Base-by-base conservation (phyloP, 1,139 yeast genomes). In the Yamadazyma membranifaciens region DNA sequence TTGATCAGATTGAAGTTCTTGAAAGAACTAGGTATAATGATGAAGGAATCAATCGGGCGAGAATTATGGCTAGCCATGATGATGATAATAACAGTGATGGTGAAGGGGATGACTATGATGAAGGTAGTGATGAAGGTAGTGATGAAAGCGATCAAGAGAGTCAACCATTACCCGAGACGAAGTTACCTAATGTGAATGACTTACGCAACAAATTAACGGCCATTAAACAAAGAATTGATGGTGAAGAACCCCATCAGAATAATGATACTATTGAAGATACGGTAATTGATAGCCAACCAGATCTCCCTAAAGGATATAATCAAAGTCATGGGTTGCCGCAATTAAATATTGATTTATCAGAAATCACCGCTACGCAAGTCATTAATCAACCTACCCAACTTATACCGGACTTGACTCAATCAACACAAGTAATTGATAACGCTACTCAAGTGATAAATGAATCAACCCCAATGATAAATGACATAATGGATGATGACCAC, bases 331-430 rank as follows among this genome's bases (percentile, higher is more conserved):
- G 4, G 12, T 46, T 64, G 22, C 68, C 69, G 6, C 69, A 64
- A 45, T 49, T 63, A 25, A 58, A 51, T 15, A 49, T 63, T 9
- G 69, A 63, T 41, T 56, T 56, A 33, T 51, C 55, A 9, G 69
- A 62, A 22, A 45, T 57, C 29, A 31, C 7, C 22, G 46, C 20
- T 12, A 28, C 39, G 9, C 25, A 33, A 14, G 9, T 32, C 3
- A 22, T 13, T 17, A 24, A 6, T 32, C 39, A 22, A 33, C 22
- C n/a, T 14, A 31, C 40, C 6, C 42, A 34, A 28, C 26, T 36
- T 10, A 7, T 6, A 20, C 7, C 24, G 5, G 24, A 7, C 7
- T 20, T 20, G 7, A 28, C 33, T 26, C 32, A 26, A 26, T 4
- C 9, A 5, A 20, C 27, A 3, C 32, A 30, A 24, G 16, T 28